These are phyloP conservation scores for Plantago major DNA, from an alignment of 257 asterid genomes.

Conservation along the genomic window DNA sequence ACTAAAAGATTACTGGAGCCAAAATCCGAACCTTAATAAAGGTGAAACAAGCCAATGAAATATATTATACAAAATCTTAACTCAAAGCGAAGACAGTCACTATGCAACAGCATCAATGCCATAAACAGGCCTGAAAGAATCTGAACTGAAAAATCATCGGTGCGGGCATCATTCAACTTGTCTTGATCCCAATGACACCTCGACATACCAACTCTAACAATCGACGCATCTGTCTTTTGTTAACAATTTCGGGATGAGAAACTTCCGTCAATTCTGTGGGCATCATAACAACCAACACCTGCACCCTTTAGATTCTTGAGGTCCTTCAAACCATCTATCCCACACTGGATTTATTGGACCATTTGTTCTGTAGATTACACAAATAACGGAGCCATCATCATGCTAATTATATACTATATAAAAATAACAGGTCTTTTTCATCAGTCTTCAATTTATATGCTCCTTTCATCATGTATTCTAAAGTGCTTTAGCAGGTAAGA, in stretches of 20 bases:
- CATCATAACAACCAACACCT: slow-evolving; percentile 79
- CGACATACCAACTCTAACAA: slow-evolving; percentile 1
- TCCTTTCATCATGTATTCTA: no score
- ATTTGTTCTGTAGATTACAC: slow-evolving; percentile 49
- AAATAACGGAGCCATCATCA: slow-evolving; percentile 3
- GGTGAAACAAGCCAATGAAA: no score
- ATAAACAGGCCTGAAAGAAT: no score
- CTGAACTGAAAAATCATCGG: no score
- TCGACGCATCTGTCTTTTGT: slow-evolving; percentile 7
- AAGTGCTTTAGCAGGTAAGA: slow-evolving; percentile 13
- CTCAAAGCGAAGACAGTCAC: no score
- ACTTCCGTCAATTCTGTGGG: not conserved
- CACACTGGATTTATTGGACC: slow-evolving; percentile 75
- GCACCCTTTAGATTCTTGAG: slow-evolving; percentile 77
- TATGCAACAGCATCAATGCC: no score
- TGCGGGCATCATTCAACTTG: no score
- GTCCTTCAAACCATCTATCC: slow-evolving; percentile 98
- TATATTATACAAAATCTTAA: no score
- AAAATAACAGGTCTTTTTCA: no score
- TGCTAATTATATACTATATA: not conserved
- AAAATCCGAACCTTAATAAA: no score
- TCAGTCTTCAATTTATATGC: slow-evolving; percentile 1
- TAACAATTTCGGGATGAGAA: not conserved
- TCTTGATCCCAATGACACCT: not conserved
- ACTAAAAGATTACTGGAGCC: no score